Conservation (phyloP, 306 rosid species). For the Luffa acutangula region DNA sequence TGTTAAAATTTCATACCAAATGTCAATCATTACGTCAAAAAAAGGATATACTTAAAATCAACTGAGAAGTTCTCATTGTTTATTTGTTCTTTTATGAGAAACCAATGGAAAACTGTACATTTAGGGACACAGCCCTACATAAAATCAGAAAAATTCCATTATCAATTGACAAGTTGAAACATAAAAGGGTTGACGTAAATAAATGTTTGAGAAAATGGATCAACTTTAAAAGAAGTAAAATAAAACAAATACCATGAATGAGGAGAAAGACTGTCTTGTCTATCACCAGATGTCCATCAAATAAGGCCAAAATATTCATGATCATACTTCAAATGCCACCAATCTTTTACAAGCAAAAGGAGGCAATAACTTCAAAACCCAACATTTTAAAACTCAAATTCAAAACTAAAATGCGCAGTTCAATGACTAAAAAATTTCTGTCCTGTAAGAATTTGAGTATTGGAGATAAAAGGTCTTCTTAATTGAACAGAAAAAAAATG, state of each 20-base stretch:
- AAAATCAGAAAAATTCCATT: neutral
- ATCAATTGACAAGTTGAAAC: neutral
- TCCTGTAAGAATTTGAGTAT: neutral
- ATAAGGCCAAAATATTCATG: neutral
- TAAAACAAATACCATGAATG: neutral
- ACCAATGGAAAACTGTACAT: neutral
- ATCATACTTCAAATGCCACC: neutral
- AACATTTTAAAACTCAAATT: neutral
- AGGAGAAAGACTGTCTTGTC: neutral
- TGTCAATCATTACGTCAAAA: neutral
- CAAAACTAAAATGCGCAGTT: neutral
- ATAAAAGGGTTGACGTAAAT: neutral
- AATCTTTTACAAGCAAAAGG: neutral
- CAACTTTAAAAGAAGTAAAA: neutral
- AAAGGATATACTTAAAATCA: neutral
- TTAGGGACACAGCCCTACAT: neutral
- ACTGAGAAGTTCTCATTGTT: neutral
- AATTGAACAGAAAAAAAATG: neutral
- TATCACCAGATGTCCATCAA: neutral
- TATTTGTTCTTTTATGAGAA: no score
- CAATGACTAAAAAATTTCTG: neutral
- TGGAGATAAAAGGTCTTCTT: neutral
- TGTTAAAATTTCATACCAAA: neutral
- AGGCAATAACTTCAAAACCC: neutral
- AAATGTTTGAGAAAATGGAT: neutral